Evolutionary conservation across 2,329 filamentous ascomycete genomes (phyloP).

Genomic region (Aspergillus sp.): DNA sequence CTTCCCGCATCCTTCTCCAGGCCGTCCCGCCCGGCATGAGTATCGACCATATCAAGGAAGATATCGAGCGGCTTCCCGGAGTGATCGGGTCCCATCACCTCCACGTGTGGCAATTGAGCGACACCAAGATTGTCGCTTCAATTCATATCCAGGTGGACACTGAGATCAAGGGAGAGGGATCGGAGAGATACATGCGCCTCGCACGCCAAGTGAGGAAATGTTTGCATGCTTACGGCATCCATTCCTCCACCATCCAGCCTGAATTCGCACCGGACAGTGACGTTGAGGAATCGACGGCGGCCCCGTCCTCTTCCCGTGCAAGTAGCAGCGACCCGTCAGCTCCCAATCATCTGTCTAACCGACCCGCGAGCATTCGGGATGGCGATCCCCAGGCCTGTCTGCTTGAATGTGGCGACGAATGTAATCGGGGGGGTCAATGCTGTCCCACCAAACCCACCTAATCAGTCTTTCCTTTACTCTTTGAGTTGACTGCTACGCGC

Average conservation of each 20-base stretch:
- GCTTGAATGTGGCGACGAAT: constrained; percentile 50
- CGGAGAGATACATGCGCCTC: constrained; percentile 82
- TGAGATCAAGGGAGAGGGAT: constrained; percentile 78
- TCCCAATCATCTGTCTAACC: constrained; percentile 29
- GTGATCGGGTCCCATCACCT: constrained; percentile 92
- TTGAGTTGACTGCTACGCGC: not conserved
- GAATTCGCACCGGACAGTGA: constrained; percentile 60
- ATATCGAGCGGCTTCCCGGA: constrained; percentile 81
- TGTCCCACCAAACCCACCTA: constrained; percentile 36
- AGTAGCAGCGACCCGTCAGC: constrained; percentile 14
- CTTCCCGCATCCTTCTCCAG: constrained; percentile 80
- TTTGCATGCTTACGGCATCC: constrained; percentile 92
- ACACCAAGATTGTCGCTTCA: constrained; percentile 89
- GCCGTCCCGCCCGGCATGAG: constrained; percentile 87
- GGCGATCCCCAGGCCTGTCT: constrained; percentile 43
- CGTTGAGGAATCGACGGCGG: constrained; percentile 26
- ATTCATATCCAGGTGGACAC: constrained; percentile 92
- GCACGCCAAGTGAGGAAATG: constrained; percentile 80
- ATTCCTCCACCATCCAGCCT: constrained; percentile 95
- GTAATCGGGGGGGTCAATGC: constrained; percentile 42
- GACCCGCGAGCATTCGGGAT: constrained; percentile 37
- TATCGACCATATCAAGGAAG: constrained; percentile 85
- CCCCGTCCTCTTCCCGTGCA: constrained; percentile 22
- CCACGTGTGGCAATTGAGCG: constrained; percentile 96
- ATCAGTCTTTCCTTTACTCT: constrained; percentile 5